Evolutionary conservation across 352 stramenopile species (phyloP).

Genomic region (Peronosclerospora sorghi): DNA sequence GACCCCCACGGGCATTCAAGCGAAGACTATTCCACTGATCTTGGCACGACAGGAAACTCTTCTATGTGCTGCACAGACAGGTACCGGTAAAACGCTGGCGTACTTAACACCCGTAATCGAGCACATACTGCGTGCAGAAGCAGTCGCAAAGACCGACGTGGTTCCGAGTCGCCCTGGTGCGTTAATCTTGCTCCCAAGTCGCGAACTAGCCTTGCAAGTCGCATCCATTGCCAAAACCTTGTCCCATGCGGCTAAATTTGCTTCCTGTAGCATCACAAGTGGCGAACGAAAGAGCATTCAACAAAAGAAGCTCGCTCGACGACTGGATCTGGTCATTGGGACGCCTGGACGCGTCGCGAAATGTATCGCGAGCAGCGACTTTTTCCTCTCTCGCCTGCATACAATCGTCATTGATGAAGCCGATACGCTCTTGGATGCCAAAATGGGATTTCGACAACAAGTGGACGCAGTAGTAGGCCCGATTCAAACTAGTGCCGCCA

Average conservation of each 20-base stretch:
- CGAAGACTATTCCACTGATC: slow-evolving; percentile 38
- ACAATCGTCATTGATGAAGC: slow-evolving; percentile 71
- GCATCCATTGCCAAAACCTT: slow-evolving; percentile 53
- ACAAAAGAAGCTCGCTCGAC: slow-evolving; percentile 30
- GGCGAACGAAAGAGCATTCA: slow-evolving; percentile 63
- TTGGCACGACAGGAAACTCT: slow-evolving; percentile 37
- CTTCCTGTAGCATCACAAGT: slow-evolving; percentile 49
- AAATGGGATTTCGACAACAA: slow-evolving; percentile 72
- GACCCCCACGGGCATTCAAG: slow-evolving; percentile 39
- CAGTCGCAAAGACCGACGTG: slow-evolving; percentile 7
- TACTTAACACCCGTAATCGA: slow-evolving; percentile 52
- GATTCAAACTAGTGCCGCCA: slow-evolving; percentile 54
- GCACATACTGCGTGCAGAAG: slow-evolving; percentile 28
- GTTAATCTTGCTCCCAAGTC: slow-evolving; percentile 50
- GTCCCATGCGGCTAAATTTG: slow-evolving; percentile 58
- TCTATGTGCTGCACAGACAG: slow-evolving; percentile 55
- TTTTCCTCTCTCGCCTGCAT: slow-evolving; percentile 65
- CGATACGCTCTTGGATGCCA: slow-evolving; percentile 70
- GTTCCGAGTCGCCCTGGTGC: slow-evolving; percentile 31
- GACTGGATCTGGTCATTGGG: slow-evolving; percentile 62
- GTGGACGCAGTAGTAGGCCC: slow-evolving; percentile 56
- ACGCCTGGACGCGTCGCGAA: slow-evolving; percentile 66
- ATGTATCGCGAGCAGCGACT: slow-evolving; percentile 53
- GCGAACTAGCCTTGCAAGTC: slow-evolving; percentile 59
- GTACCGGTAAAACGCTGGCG: slow-evolving; percentile 57